Evolutionary conservation across 139 green algal species (phyloP).

Genomic region (Chlorella sp.): DNA sequence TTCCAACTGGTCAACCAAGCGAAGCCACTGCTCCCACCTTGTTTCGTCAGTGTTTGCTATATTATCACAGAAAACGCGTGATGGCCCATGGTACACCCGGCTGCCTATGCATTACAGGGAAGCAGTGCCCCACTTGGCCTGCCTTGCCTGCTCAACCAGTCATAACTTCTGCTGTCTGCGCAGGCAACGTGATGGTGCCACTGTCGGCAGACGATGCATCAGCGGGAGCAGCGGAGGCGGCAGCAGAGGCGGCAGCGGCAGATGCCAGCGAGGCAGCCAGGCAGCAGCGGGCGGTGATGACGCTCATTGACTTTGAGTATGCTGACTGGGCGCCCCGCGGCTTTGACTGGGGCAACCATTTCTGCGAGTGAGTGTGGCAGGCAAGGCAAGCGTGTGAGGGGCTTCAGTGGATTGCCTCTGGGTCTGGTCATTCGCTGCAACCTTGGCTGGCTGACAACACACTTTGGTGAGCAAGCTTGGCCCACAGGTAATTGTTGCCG

Average conservation of each 20-base stretch:
- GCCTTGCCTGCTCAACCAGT: no score
- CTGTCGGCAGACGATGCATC: background rate
- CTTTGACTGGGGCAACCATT: slow-evolving; percentile 96
- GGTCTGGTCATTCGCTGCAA: no score
- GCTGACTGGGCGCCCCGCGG: slow-evolving; percentile 72
- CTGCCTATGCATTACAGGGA: no score
- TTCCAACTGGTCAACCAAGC: no score
- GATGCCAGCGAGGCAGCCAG: background rate
- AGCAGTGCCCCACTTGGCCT: no score
- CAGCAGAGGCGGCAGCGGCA: background rate
- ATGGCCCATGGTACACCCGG: no score
- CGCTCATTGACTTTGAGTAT: slow-evolving; percentile 99
- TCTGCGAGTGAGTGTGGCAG: slow-evolving; percentile 77
- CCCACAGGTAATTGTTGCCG: no score
- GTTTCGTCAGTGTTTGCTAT: no score
- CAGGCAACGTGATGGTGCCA: slow-evolving; percentile 29
- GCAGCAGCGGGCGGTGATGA: slow-evolving; percentile 11
- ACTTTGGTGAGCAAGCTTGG: background rate
- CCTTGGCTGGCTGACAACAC: background rate
- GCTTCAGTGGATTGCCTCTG: background rate
- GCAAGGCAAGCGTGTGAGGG: background rate
- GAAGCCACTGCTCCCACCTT: no score
- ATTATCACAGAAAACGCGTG: no score
- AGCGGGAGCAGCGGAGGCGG: background rate
- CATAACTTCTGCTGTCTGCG: background rate